Percentiles rank a stretch among this genome's conserved stretches.
phyloP scores from a whole-genome alignment of 352 stramenopile genomes.

The Globisporangium apiculatum region DNA sequence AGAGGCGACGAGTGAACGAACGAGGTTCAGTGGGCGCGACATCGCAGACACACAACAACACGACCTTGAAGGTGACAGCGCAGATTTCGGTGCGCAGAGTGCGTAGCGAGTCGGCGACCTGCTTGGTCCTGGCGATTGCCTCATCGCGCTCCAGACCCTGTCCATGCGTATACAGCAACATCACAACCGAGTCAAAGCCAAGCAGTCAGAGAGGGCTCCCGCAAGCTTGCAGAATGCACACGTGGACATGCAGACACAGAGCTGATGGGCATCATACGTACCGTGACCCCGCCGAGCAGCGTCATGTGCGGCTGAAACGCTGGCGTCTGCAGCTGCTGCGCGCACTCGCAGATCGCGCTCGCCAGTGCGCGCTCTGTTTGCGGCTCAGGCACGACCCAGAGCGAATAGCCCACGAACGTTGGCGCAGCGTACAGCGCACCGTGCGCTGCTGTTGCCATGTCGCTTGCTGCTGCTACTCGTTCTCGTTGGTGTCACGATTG shows the following conservation, averaged over 20 bases:
- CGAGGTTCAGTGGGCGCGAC: neutral
- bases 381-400: conserved; percentile 41
- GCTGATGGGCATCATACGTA: conserved; percentile 1
- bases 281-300: conserved; percentile 40
- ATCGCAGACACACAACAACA: neutral
- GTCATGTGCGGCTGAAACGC: conserved; percentile 55
- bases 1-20: neutral
- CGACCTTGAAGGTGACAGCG: conserved; percentile 44
- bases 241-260: too few relatives aligned
- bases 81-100: conserved; percentile 27
- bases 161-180: neutral
- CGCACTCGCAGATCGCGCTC: conserved; percentile 28
- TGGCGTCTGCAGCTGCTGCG: conserved; percentile 29
- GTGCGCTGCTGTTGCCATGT: conserved; percentile 2
- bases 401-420: conserved; percentile 49
- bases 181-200: neutral
- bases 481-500: too few relatives aligned
- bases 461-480: neutral
- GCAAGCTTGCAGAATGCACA: too few relatives aligned
- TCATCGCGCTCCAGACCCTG: conserved; percentile 24
- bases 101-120: conserved; percentile 25
- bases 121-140: conserved; percentile 21
- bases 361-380: conserved; percentile 15
- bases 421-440: conserved; percentile 24
- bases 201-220: neutral